These are phyloP conservation scores for Colletotrichum lupini DNA, from an alignment of 2,329 filamentous ascomycete species.

Conservation along the genomic window DNA sequence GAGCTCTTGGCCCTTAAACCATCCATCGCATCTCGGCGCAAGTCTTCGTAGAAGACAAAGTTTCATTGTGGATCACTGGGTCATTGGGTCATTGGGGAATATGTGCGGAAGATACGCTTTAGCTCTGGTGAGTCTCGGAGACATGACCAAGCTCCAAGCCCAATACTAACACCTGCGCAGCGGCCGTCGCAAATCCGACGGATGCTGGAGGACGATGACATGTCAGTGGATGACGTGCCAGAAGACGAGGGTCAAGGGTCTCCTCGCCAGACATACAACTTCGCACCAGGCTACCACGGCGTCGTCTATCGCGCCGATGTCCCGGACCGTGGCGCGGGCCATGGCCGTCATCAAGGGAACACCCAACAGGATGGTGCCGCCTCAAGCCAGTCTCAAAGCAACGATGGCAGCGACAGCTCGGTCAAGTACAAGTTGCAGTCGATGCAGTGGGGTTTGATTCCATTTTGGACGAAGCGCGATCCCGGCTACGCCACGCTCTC, in stretches of 20 bases:
- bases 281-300: constrained; percentile 88
- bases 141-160: background rate
- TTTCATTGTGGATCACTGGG: background rate
- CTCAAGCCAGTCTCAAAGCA: constrained; percentile 38
- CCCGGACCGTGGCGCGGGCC: constrained; percentile 68
- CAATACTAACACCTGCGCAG: constrained; percentile 54
- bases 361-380: background rate
- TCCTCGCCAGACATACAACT: constrained; percentile 86
- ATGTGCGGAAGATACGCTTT: constrained; percentile 52
- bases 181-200: constrained; percentile 80
- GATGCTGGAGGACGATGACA: constrained; percentile 78
- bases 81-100: background rate
- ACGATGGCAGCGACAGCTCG: constrained; percentile 34
- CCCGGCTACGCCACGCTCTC: constrained; percentile 82
- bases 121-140: constrained; percentile 45
- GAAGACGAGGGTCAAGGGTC: constrained; percentile 72
- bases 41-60: background rate
- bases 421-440: constrained; percentile 84
- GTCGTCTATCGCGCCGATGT: constrained; percentile 85
- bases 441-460: constrained; percentile 97
- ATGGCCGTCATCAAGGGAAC: constrained; percentile 40
- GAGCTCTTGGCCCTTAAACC: background rate
- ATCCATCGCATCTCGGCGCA: background rate
- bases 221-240: constrained; percentile 78
- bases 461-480: constrained; percentile 90